Evolutionary conservation across 2,329 filamentous ascomycete genomes (phyloP), one percentile per base, ranked within the genome.

Genomic region (Hypoxylon sp.): DNA sequence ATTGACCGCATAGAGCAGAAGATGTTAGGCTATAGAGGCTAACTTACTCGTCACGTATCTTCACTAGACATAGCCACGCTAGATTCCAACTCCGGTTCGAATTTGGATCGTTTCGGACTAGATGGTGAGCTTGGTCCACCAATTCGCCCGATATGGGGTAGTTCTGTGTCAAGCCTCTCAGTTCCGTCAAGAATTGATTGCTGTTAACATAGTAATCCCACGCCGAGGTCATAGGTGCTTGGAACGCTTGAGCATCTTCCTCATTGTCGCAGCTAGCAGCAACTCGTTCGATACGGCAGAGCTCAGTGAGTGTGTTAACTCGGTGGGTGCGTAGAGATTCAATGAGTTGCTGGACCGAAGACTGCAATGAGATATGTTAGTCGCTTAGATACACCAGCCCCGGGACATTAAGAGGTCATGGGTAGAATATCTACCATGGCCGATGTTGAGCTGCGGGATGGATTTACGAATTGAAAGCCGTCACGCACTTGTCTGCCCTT

Each of bases 61-160:
- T 92, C 46, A 81, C 81, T 9, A 94, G 80, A 33, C 91, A 88
- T 50, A 94, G 81, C 91, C 91, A 94, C 46, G 90, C 91, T 73
- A 91, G 83, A 76, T 94, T 94, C 91, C 92, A 94, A 76, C 90
- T 93, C 24, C 89, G 85, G 73, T 89, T 89, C 70, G 89, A 91
- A 17, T 85, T 81, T 0, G 90, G 90, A 69, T 93, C 91, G 29
- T 81, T 82, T 60, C 86, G 83, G 2, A 94, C 91, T 22, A 89
- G 83, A 61, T 81, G 79, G 74, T 91, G 90, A 0, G 91, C 91
- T 74, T 92, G 90, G 54, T 87, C 84, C 1, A 93, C 77, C 35
- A 91, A 84, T 53, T 90, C 88, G 11, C 86, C 87, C 71, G 87
- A 88, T 77, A 93, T 89, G 0, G 91, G 90, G 73, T 91, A 93